Percentiles rank a stretch among this genome's conserved stretches.
These are phyloP conservation scores for Psidium friedrichsthalianum DNA, from an alignment of 345 rosid species.

Conservation along the genomic window DNA sequence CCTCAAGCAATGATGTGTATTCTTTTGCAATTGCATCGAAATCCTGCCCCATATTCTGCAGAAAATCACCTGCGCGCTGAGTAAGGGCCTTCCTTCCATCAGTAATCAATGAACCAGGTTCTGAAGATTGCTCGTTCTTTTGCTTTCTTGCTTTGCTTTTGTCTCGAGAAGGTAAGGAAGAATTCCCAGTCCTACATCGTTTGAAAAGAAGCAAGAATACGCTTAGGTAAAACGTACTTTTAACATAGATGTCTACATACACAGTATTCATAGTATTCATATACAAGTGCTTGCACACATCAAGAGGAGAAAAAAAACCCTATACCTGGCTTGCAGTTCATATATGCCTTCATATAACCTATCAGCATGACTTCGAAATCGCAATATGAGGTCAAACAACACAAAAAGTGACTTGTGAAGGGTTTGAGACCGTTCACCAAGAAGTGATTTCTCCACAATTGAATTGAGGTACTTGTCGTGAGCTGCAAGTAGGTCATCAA, in stretches of 20 bases:
- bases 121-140: constrained; percentile 23
- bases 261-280: background rate
- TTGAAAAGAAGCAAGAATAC: background rate
- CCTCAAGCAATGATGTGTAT: constrained; percentile 60
- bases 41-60: constrained; percentile 67
- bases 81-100: constrained; percentile 86
- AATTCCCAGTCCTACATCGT: constrained; percentile 40
- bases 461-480: constrained; percentile 88
- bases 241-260: background rate
- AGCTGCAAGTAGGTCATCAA: constrained; percentile 92
- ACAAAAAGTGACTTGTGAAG: constrained; percentile 70
- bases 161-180: constrained; percentile 41
- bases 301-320: background rate
- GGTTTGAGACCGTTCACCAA: constrained; percentile 79
- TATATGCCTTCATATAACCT: constrained; percentile 79
- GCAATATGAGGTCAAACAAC: constrained; percentile 80
- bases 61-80: constrained; percentile 87
- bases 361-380: constrained; percentile 83
- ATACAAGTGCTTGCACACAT: background rate
- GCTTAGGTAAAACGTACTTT: background rate
- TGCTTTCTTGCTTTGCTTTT: constrained; percentile 27
- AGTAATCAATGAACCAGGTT: constrained; percentile 52
- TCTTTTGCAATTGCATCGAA: constrained; percentile 64
- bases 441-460: constrained; percentile 81
- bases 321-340: constrained; percentile 82